These are phyloP conservation scores for Nannizziopsis arthrosporioides DNA, from an alignment of 2,329 filamentous ascomycete species.

Conservation along the genomic window DNA sequence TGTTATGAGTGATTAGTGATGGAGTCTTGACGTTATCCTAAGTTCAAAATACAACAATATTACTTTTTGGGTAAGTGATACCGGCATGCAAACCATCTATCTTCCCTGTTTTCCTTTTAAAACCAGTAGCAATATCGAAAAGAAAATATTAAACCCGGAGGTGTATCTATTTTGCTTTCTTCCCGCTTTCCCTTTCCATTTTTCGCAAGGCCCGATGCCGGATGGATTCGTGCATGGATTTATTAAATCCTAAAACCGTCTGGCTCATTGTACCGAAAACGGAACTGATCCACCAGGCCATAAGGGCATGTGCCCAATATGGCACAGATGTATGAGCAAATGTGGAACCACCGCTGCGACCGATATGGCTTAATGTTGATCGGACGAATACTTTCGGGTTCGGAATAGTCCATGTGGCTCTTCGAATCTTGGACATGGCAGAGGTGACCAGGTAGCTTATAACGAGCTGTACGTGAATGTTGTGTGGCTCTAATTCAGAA, in stretches of 20 bases:
- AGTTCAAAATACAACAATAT: too few relatives aligned
- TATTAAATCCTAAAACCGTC: constrained; percentile 50
- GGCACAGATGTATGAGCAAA: constrained; percentile 79
- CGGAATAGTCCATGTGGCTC: constrained; percentile 64
- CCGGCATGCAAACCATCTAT: too few relatives aligned
- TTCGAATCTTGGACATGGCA: constrained; percentile 92
- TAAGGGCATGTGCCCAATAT: constrained; percentile 80
- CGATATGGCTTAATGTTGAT: constrained; percentile 67
- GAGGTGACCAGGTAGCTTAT: constrained; percentile 88
- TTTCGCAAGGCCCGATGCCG: constrained; percentile 72
- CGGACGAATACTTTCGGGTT: constrained; percentile 72
- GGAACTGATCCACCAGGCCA: constrained; percentile 66
- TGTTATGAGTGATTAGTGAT: too few relatives aligned
- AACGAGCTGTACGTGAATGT: constrained; percentile 81
- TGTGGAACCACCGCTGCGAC: constrained; percentile 60
- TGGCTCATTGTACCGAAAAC: constrained; percentile 48
- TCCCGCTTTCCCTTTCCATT: constrained; percentile 63
- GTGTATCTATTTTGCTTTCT: constrained; percentile 29
- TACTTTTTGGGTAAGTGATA: too few relatives aligned
- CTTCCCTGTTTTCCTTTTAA: too few relatives aligned
- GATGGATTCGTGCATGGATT: constrained; percentile 68
- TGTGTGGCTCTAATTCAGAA: constrained; percentile 66
- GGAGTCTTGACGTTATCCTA: too few relatives aligned
- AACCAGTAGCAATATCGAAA: too few relatives aligned
- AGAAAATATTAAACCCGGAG: too few relatives aligned